Base-by-base conservation (phyloP, 208 protist species). In the Lotmaria passim region DNA sequence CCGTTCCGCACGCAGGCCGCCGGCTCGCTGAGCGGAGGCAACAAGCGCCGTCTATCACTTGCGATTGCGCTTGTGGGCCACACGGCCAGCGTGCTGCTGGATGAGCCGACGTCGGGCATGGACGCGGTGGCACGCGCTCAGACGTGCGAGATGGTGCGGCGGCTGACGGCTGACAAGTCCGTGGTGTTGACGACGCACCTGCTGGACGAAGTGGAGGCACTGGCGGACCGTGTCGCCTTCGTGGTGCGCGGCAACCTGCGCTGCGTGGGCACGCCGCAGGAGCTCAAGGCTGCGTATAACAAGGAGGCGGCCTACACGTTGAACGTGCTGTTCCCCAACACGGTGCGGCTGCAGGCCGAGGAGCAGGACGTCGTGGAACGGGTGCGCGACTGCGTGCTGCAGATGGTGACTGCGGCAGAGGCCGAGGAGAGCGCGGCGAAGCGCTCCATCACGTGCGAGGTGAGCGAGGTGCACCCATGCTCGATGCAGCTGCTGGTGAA, bases 41-140 rank as follows among this genome's bases (percentile, higher is more conserved):
- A 97, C 70, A 93, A 95, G 65, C 81, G 95, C 51, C 93, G 93
- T 44, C 81, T 97, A 48, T 91, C 83, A 14, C 74, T 95, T 11
- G 92, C 90, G 57, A 85, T 98, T 26, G 86, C 95, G 19, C 65
- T 98, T 38, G 82, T 98, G 44, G 93, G 95, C 19, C 87, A 87
- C 52, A 85, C 83, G n/a, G 87, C 81, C 21, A 75, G 70, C 41
- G 75, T 96, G 46, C 78, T 97, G 63, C 82, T 88, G 56, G 95
- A 98, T 68, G 95, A 98, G 69, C 95, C 95, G 15, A 95, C 93
- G 10, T 83, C 89, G 8, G 89, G 89, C 19, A 95, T 98, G 93
- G 95, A 98, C 76, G 79, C 81, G 7, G 33, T 83, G 19, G 83
- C 87, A 19, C 83, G 93, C 26, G 71, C 85, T 24, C 86, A 88